Evolutionary conservation across 225 moss, liverwort and hornwort species (phyloP), one percentile per base, ranked within the genome.

Genomic region (Straminergon stramineum): DNA sequence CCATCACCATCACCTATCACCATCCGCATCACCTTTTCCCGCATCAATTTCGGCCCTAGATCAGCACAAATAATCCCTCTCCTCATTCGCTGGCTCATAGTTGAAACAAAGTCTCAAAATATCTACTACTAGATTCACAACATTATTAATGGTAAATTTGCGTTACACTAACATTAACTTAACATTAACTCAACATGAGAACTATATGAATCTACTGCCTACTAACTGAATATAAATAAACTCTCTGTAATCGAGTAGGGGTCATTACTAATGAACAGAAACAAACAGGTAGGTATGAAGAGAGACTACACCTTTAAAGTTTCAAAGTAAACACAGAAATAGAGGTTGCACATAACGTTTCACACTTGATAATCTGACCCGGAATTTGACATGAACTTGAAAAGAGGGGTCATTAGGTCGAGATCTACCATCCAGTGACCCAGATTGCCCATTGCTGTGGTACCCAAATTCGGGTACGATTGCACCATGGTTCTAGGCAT

Each of bases 381-480:
- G 35, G 15, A 53, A 77, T 55, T 64, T 51, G 64, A 76, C 63
- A 37, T 17, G 45, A 69, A 65, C 62, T 45, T 61, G 41, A 81
- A 45, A 86, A 81, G 41, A 66, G 63, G 85, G 77, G 88, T 86
- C 51, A 58, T 64, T 27, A 64, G 60, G 43, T 85, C 87, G 76
- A 70, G 70, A 83, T 53, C 84, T 94, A 96, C 96, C 95, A 94
- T 90, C 93, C 95, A 94, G 82, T 96, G 97, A 87, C 97, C 98
- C 83, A 92, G 92, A 69, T 92, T 85, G 58, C 98, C 98, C 91
- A 95, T 93, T 43, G 94, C 98, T 66, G 93, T 92, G 51, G 91
- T 91, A 22, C 97, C 98, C 90, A 98, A 85, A 92, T 96, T 97
- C 28, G 98, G 97, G 88, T 98, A 98, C 4, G 98, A 98, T 69